Conservation (phyloP, 1,284 basidiomycete genomes). For the Microbotryomycetes sp. region DNA sequence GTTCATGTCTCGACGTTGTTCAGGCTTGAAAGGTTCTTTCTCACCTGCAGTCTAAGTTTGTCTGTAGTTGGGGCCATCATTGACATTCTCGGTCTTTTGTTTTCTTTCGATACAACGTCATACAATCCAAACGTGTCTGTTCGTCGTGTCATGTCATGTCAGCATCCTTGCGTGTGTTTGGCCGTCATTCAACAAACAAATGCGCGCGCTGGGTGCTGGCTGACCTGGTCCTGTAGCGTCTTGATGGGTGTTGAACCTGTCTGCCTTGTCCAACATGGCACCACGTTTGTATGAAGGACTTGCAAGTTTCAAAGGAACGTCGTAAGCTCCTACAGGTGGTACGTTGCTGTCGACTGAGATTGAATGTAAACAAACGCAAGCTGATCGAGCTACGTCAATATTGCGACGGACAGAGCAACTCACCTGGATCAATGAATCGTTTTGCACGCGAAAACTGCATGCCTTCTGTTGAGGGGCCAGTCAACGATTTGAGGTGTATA, state of each 20-base stretch:
- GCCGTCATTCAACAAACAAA: neutral
- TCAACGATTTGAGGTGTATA: too few species aligned
- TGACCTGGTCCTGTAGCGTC: too few species aligned
- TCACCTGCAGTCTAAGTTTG: slow-evolving; percentile 18
- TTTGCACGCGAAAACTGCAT: slow-evolving; percentile 15
- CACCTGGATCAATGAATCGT: slow-evolving; percentile 12
- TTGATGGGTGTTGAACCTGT: slow-evolving; percentile 9
- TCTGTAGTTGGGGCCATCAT: slow-evolving; percentile 1
- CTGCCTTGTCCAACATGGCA: slow-evolving; percentile 6
- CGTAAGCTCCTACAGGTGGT: slow-evolving; percentile 20
- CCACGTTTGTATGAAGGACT: slow-evolving; percentile 14
- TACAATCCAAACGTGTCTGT: slow-evolving; percentile 28
- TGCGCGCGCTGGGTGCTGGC: too few species aligned
- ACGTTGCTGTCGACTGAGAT: slow-evolving; percentile 9
- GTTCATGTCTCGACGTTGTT: neutral
- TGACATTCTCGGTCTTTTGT: slow-evolving; percentile 3
- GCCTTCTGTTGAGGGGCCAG: neutral
- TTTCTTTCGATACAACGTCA: slow-evolving; percentile 16
- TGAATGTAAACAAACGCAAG: neutral
- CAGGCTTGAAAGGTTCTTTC: neutral
- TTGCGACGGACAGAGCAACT: neutral
- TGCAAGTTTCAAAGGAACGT: slow-evolving; percentile 8
- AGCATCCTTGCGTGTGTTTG: neutral
- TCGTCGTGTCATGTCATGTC: neutral
- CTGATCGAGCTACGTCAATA: neutral